A percentile compares a stretch with the other conserved stretches of the same genome.
Conservation (phyloP, 345 rosid species). For the Rhodamnia argentea region DNA sequence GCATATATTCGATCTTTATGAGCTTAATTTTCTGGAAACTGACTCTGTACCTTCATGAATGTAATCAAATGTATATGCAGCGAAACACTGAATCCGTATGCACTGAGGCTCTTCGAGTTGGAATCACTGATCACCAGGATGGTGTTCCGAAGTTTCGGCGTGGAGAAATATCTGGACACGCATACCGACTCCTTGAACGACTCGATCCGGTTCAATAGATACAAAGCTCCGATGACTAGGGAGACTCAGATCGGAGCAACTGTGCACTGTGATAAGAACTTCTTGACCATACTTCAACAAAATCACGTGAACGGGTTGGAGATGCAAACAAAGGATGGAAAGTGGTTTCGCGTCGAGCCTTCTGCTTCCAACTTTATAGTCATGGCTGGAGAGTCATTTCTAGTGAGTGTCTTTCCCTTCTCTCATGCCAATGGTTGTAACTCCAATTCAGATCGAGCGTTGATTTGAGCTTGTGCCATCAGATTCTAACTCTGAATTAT, state of each 20-base stretch:
- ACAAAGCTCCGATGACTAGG: neutral
- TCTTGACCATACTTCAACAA: constrained; percentile 3
- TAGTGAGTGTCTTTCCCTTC: neutral
- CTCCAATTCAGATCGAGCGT: too few relatives aligned
- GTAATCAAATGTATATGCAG: neutral
- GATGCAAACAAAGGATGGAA: neutral
- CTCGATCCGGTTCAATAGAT: neutral
- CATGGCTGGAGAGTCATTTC: constrained; percentile 3
- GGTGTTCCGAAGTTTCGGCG: neutral
- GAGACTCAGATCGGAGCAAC: neutral
- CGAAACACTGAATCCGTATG: neutral
- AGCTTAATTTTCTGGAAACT: neutral
- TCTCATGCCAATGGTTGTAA: too few relatives aligned
- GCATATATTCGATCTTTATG: neutral
- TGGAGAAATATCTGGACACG: neutral
- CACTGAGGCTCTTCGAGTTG: neutral
- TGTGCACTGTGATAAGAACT: neutral
- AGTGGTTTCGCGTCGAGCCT: neutral
- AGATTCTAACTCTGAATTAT: too few relatives aligned
- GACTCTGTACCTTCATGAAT: too few relatives aligned
- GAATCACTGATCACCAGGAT: neutral
- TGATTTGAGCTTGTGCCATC: too few relatives aligned
- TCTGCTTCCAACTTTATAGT: neutral
- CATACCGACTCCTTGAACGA: neutral
- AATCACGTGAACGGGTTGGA: constrained; percentile 1